phyloP scores from a whole-genome alignment of 2,329 filamentous ascomycete species.

The Penicillium sclerotigenum region DNA sequence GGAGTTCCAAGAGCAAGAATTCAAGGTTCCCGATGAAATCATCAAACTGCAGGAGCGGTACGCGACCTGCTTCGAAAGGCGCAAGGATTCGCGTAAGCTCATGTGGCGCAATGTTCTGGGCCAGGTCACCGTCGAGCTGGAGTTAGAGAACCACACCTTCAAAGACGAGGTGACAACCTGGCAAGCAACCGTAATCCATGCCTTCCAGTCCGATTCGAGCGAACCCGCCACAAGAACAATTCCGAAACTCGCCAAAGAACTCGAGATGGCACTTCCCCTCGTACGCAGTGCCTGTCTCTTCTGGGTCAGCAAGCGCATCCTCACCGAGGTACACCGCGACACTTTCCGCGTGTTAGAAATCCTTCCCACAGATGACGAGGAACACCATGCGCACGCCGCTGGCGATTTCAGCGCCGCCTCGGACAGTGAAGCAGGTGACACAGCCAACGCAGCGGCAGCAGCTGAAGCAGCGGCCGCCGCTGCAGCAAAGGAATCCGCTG shows the following conservation, averaged over 20 bases:
- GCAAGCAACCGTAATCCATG: constrained; percentile 83
- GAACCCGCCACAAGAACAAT: constrained; percentile 40
- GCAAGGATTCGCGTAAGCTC: constrained; percentile 81
- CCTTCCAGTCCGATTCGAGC: constrained; percentile 60
- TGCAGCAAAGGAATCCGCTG: constrained; percentile 45
- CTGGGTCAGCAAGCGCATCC: constrained; percentile 60
- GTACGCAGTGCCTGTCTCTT: constrained; percentile 60
- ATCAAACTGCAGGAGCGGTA: constrained; percentile 65
- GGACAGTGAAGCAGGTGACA: constrained; percentile 24
- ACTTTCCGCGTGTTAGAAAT: constrained; percentile 58
- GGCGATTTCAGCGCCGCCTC: constrained; percentile 19
- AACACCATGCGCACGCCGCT: constrained; percentile 16
- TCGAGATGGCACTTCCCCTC: constrained; percentile 56
- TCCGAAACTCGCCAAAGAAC: constrained; percentile 45
- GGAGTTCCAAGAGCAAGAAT: constrained; percentile 58
- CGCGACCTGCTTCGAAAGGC: constrained; percentile 68
- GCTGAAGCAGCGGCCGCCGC: constrained; percentile 43
- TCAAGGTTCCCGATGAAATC: constrained; percentile 47
- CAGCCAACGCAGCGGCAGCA: constrained; percentile 36
- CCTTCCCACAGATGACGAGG: constrained; percentile 39
- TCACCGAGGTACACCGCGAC: constrained; percentile 46
- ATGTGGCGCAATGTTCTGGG: constrained; percentile 84
- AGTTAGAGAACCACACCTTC: constrained; percentile 75
- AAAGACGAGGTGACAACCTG: constrained; percentile 71
- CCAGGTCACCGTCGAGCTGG: constrained; percentile 73